Percentiles rank a stretch among this genome's conserved stretches.
Conservation (phyloP, 1,284 basidiomycete species). For the Volvariella volvacea region DNA sequence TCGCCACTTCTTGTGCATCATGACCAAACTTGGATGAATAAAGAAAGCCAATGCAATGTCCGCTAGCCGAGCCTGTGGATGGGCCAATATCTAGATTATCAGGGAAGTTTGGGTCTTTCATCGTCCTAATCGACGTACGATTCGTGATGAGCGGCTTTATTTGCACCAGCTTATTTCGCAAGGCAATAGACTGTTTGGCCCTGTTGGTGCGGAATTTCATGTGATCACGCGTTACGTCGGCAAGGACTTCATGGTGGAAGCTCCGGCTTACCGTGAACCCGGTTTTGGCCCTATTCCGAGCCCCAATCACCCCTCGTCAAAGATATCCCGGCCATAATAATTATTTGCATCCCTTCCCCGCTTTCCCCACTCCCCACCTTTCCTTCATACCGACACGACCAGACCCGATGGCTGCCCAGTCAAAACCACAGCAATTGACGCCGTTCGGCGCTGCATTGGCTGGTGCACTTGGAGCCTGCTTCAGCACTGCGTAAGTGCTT, state of each 20-base stretch:
- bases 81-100: constrained; percentile 31
- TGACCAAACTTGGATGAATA: constrained; percentile 29
- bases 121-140: constrained; percentile 2
- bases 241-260: too few relatives aligned
- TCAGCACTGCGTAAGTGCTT: constrained; percentile 81
- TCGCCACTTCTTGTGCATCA: constrained; percentile 50
- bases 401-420: constrained; percentile 44
- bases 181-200: not conserved
- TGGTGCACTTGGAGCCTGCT: constrained; percentile 91
- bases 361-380: constrained; percentile 6
- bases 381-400: constrained; percentile 5
- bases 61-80: constrained; percentile 15
- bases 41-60: not conserved
- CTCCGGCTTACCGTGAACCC: too few relatives aligned
- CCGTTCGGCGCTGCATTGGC: constrained; percentile 92
- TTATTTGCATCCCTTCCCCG: constrained; percentile 9
- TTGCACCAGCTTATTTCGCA: not conserved
- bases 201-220: too few relatives aligned
- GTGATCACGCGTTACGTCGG: too few relatives aligned
- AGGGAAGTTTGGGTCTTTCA: constrained; percentile 33
- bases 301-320: too few relatives aligned
- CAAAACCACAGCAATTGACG: constrained; percentile 66
- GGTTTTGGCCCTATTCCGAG: too few relatives aligned
- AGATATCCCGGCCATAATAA: constrained; percentile 9
- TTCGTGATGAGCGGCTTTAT: not conserved